These are phyloP conservation scores for Leccinum longicurvipes DNA, from an alignment of 768 basidiomycete genomes.

Conservation along the genomic window DNA sequence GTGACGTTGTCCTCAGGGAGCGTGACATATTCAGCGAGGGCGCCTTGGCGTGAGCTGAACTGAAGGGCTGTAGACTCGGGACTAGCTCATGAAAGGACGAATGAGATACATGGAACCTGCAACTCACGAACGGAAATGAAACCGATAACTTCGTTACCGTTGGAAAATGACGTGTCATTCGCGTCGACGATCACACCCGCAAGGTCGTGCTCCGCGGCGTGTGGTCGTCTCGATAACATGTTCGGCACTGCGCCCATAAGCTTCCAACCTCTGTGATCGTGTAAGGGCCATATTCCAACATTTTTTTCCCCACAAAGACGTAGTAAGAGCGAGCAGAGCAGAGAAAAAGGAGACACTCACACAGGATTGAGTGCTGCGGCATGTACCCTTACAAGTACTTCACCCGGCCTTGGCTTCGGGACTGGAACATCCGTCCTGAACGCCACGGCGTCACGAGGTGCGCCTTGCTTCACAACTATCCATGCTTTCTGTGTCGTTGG, in stretches of 20 bases:
- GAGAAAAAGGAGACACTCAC: conserved; percentile 33
- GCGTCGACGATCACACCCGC: conserved; percentile 58
- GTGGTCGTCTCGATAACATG: conserved; percentile 45
- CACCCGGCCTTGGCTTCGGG: conserved; percentile 35
- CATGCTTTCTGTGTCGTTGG: conserved; percentile 30
- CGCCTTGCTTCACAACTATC: conserved; percentile 29
- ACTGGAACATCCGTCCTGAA: conserved; percentile 29
- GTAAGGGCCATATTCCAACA: neutral
- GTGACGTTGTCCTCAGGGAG: conserved; percentile 31
- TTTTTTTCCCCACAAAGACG: neutral
- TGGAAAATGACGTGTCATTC: conserved; percentile 48
- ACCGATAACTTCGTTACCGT: conserved; percentile 67
- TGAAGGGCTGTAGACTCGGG: conserved; percentile 20
- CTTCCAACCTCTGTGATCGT: conserved; percentile 52
- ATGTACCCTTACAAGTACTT: conserved; percentile 50
- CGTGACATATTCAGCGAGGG: conserved; percentile 54
- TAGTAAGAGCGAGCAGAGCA: neutral
- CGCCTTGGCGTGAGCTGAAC: conserved; percentile 45
- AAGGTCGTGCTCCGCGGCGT: conserved; percentile 59
- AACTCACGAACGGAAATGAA: conserved; percentile 39
- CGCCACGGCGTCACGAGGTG: conserved; percentile 28
- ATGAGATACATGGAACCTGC: neutral
- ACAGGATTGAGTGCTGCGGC: conserved; percentile 68
- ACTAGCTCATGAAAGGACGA: neutral
- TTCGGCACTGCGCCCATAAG: conserved; percentile 48